These are phyloP conservation scores for Rhypophila decipiens DNA, from an alignment of 495 filamentous ascomycete genomes.

Conservation along the genomic window DNA sequence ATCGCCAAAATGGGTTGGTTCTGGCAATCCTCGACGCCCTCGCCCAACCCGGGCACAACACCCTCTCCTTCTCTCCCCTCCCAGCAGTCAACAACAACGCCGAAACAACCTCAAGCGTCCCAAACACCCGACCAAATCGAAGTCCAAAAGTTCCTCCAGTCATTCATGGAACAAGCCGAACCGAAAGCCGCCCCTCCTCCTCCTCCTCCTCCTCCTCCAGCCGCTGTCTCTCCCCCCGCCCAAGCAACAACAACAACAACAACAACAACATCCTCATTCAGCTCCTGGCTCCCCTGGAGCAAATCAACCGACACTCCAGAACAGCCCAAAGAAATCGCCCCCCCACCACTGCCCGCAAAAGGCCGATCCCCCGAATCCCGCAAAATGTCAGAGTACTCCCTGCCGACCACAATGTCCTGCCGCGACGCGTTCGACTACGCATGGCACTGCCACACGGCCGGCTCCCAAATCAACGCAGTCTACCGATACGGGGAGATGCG, in stretches of 20 bases:
- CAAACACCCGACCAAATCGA: slow-evolving; percentile 25
- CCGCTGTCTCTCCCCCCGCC: too few species aligned
- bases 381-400: slow-evolving; percentile 51
- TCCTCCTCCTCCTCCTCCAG: background rate
- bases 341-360: slow-evolving; percentile 7
- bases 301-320: background rate
- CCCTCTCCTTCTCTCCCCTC: slow-evolving; percentile 9
- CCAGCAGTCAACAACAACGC: slow-evolving; percentile 11
- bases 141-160: slow-evolving; percentile 34
- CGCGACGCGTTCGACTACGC: slow-evolving; percentile 84
- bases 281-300: background rate
- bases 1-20: slow-evolving; percentile 46
- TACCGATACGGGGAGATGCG: slow-evolving; percentile 78
- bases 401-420: slow-evolving; percentile 81
- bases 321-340: background rate
- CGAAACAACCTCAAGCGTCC: slow-evolving; percentile 9
- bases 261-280: background rate
- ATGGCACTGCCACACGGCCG: slow-evolving; percentile 91
- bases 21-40: slow-evolving; percentile 25
- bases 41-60: background rate
- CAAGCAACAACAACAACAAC: background rate
- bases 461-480: slow-evolving; percentile 71
- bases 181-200: background rate
- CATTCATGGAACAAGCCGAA: slow-evolving; percentile 27
- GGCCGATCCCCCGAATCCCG: slow-evolving; percentile 16